Base-by-base conservation (phyloP, 2,329 filamentous ascomycete genomes). In the Leptographium flavum region DNA sequence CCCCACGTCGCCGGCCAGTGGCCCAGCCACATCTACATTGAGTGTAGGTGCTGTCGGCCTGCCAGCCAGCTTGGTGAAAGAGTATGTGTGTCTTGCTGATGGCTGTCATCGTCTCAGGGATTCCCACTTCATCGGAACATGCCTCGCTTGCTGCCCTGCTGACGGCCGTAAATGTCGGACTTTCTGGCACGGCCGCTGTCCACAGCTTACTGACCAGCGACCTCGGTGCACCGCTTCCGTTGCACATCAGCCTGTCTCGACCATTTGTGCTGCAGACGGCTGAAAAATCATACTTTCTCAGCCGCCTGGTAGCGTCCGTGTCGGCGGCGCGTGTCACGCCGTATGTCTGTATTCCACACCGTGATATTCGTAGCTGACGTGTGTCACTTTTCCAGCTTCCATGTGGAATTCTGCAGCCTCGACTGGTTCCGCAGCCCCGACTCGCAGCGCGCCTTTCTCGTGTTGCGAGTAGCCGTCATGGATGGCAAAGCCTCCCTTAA, bases 211-310 rank as follows among this genome's bases (percentile, higher is more conserved):
- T 96, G 6, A 75, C 73, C 36, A 93, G 81, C 50, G 83, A 92
- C 47, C 73, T 95, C 1, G 83, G 79, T 47, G 78, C 79, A 6
- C 79, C 83, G 5, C 67, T 86, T 42, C 90, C 90, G 3, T 70
- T 98, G 39, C 92, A 98, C 62, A 79, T 98, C 56, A 94, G 87
- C 53, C 72, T 98, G 7, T 96, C 92, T 8, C 74, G 86, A 6
- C 83, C 92, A 0, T 66, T 96, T 42, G 73, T 79, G 13, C 74
- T 98, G 28, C 67, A 69, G 40, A 87, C 84, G 0, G 70, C 79
- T n/a, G 71, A 81, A 51, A 86, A 85, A 53, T 76, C 81, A 25
- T 54, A 52, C 0, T 95, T 94, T 57, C 65, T 83, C 5, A 62
- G 71, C 5, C 60, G 62, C 0, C 59, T 94, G 5, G 59, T 63